Base-by-base conservation (phyloP, 169 alveolate species). In the Eimeria maxima region DNA sequence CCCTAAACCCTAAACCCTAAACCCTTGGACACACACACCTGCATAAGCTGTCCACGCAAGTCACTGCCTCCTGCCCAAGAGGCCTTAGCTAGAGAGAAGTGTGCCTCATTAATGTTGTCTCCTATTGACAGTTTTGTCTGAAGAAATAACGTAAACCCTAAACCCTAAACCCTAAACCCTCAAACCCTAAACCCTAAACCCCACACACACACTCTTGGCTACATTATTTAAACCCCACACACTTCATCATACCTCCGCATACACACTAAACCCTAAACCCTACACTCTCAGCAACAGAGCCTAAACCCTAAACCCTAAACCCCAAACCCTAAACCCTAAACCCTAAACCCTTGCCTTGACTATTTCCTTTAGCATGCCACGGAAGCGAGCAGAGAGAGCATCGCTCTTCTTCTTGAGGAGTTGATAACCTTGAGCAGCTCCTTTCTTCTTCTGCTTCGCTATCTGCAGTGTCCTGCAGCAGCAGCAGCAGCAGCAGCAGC, bases 341-440 rank as follows among this genome's bases (percentile, higher is more conserved):
- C 88, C 71, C 16, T 71, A 27, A 65, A 8, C 78, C 42, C 96
- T 20, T 47, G 81, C 97, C 95, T 98, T 98, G 47, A 98, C 97
- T 44, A 98, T 97, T 86, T 98, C 98, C 55, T 97, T 95, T 86
- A 98, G 96, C 97, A 98, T 97, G 33, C 98, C 99, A 87, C 99
- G 96, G 96, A 98, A 98, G 50, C 97, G 96, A 90, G 97, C 98
- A 93, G 98, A 97, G 45, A 98, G 97, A 20, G 99, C 99, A 94
- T 98, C 99, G 20, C 99, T 97, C 95, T 98, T 98, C 97, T 98
- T 97, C 96, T 98, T 98, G 57, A 98, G 97, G 38, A 98, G 96
- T 42, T 97, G 98, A 93, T 98, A 97, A 2, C 99, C 99, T 96
- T 98, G 98, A 90, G 97, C 95, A 18, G 99, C 99, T n/a, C 99